Evolutionary conservation across 805 yeast genomes (phyloP).

Genomic region (Ogataea nakhonphanomensis): DNA sequence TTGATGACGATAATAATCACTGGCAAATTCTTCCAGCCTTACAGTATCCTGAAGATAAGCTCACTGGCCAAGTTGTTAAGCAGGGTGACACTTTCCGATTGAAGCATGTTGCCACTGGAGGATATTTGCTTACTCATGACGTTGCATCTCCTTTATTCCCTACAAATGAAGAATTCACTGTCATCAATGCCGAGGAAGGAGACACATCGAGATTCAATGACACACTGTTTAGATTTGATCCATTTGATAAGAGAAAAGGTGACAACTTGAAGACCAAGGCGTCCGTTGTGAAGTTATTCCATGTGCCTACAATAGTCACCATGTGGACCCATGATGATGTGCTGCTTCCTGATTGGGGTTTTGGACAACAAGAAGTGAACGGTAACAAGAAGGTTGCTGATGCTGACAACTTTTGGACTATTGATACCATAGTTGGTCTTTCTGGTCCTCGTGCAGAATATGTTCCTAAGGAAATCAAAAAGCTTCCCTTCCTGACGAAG

Average conservation of each 20-base stretch:
- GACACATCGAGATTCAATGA: constrained; percentile 55
- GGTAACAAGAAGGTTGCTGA: constrained; percentile 84
- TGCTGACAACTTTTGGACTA: constrained; percentile 65
- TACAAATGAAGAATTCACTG: constrained; percentile 91
- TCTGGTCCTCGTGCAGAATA: constrained; percentile 60
- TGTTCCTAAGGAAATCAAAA: constrained; percentile 59
- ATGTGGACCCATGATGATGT: constrained; percentile 90
- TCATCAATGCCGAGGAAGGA: constrained; percentile 61
- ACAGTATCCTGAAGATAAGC: constrained; percentile 40
- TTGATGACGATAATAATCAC: constrained; percentile 62
- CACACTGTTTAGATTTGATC: constrained; percentile 74
- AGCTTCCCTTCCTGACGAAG: constrained; percentile 72
- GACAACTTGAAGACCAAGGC: constrained; percentile 65
- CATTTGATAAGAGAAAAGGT: constrained; percentile 49
- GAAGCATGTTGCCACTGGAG: constrained; percentile 75
- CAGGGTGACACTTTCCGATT: constrained; percentile 77
- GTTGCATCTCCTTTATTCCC: constrained; percentile 92
- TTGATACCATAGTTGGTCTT: constrained; percentile 67
- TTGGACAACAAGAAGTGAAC: constrained; percentile 85
- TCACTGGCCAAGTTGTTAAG: constrained; percentile 47
- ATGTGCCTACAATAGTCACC: constrained; percentile 84
- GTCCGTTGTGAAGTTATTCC: constrained; percentile 66
- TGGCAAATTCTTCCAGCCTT: constrained; percentile 80
- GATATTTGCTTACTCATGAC: constrained; percentile 83
- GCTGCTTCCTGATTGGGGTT: constrained; percentile 92